These are phyloP conservation scores for Jaenimonas drosophilae DNA, from an alignment of 208 protist genomes.

Conservation along the genomic window DNA sequence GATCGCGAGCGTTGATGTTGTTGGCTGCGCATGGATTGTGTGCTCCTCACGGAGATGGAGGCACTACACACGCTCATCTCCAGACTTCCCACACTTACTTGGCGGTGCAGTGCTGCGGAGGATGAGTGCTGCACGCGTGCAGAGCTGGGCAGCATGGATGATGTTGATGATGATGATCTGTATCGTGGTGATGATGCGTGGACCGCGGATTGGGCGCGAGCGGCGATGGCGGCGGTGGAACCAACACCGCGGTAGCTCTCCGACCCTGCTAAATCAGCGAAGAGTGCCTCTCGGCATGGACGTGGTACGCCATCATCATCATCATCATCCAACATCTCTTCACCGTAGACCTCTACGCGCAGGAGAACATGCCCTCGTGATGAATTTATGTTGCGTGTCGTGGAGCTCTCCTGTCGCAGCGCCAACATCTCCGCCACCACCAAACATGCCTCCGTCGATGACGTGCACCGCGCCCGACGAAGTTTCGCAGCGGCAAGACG, in stretches of 20 bases:
- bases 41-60: neutral
- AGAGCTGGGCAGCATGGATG: neutral
- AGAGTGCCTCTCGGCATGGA: slow-evolving; percentile 29
- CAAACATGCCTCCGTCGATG: too few species aligned
- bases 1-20: neutral
- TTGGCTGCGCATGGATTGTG: neutral
- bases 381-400: slow-evolving; percentile 36
- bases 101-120: neutral
- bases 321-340: too few species aligned
- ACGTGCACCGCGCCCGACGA: too few species aligned
- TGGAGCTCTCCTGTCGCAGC: slow-evolving; percentile 27
- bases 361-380: slow-evolving; percentile 37
- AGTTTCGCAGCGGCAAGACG: too few species aligned
- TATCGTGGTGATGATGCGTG: neutral
- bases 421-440: slow-evolving; percentile 21
- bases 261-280: slow-evolving; percentile 62
- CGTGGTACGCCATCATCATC: too few species aligned
- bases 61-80: neutral
- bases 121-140: neutral
- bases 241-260: slow-evolving; percentile 26
- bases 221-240: neutral
- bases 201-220: neutral
- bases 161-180: neutral
- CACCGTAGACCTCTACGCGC: slow-evolving; percentile 17
- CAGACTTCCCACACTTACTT: neutral